These are phyloP conservation scores for Termitomyces heimii DNA, from an alignment of 768 basidiomycete genomes.

Conservation along the genomic window DNA sequence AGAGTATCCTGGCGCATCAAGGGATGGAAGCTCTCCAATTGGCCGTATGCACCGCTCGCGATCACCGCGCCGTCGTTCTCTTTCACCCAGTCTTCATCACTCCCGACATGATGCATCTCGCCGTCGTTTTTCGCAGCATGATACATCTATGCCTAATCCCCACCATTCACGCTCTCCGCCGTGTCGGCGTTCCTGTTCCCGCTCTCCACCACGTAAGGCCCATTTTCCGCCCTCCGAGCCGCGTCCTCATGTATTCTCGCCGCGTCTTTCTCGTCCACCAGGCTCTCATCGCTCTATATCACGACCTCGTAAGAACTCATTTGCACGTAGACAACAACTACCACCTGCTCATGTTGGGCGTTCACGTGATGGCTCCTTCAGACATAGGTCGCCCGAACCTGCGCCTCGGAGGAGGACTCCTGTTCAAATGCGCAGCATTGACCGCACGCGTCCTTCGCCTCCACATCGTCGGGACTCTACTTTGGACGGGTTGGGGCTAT, in stretches of 20 bases:
- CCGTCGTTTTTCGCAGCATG: background rate
- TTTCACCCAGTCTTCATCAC: slow-evolving; percentile 1
- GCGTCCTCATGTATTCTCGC: slow-evolving; percentile 1
- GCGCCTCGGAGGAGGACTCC: slow-evolving; percentile 3
- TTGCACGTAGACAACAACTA: background rate
- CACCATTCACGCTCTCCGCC: background rate
- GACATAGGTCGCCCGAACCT: background rate
- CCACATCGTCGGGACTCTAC: background rate
- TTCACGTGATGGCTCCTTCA: background rate
- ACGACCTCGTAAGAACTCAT: background rate
- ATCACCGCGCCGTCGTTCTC: background rate
- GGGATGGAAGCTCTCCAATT: background rate
- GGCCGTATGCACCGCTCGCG: background rate
- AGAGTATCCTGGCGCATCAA: slow-evolving; percentile 4
- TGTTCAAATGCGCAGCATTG: slow-evolving; percentile 7
- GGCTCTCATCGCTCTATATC: background rate
- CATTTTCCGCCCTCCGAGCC: background rate
- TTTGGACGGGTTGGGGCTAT: background rate
- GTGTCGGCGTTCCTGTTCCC: background rate
- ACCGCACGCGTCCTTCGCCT: background rate
- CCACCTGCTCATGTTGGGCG: background rate
- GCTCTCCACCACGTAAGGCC: slow-evolving; percentile 1
- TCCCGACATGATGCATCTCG: background rate
- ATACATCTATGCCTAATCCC: background rate
- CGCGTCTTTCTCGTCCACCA: background rate